Evolutionary conservation across 202 grass and related monocot species (phyloP).

Genomic region (Hordeum pubiflorum): DNA sequence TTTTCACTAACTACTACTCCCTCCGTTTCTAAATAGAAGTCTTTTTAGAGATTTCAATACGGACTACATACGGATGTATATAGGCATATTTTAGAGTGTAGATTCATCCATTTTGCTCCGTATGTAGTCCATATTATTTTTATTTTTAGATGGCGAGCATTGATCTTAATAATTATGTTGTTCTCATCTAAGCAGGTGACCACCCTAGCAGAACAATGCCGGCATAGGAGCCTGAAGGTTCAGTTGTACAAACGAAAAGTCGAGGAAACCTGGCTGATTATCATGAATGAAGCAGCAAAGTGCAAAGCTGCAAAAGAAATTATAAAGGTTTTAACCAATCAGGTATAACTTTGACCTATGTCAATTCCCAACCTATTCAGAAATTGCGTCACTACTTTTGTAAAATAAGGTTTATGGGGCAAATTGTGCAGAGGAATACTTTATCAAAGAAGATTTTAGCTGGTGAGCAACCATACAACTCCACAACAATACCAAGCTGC

Average conservation of each 20-base stretch:
- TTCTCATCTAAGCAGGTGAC: conserved; percentile 43
- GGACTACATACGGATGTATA: too few relatives aligned
- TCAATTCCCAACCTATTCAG: not conserved
- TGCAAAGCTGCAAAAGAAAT: conserved; percentile 84
- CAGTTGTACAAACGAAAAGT: conserved; percentile 77
- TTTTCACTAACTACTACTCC: not conserved
- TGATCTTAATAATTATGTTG: not conserved
- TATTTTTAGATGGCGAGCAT: not conserved
- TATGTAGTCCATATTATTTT: not conserved
- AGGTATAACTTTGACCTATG: conserved; percentile 44
- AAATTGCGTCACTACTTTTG: not conserved
- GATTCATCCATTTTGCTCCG: too few relatives aligned
- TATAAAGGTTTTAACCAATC: conserved; percentile 75
- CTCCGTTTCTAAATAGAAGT: too few relatives aligned
- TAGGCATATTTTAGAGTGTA: too few relatives aligned
- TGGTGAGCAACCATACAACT: conserved; percentile 11
- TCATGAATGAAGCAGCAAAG: conserved; percentile 73
- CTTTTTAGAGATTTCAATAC: too few relatives aligned
- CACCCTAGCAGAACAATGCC: conserved; percentile 67
- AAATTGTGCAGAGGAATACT: conserved; percentile 52
- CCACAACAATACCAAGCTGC: conserved; percentile 1
- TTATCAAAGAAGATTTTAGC: conserved; percentile 53
- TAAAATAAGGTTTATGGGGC: not conserved
- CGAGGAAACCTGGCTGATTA: conserved; percentile 71
- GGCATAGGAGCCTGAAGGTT: conserved; percentile 58